phyloP scores from a whole-genome alignment of 257 asterid species.

The Ophiorrhiza pumila region DNA sequence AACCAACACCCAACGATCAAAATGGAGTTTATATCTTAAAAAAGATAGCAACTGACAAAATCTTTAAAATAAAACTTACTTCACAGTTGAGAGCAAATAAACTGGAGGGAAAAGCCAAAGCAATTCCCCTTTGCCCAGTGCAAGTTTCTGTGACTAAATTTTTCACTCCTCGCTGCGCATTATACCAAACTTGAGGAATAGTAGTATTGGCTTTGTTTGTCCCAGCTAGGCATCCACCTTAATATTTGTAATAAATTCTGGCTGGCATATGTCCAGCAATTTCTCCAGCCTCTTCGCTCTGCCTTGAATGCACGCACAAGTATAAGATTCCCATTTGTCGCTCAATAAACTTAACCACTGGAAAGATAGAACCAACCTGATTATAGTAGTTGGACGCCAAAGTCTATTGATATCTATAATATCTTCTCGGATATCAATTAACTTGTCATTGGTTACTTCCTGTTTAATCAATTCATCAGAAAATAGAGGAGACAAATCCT shows the following conservation, averaged over 20 bases:
- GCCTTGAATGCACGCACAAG: constrained; percentile 15
- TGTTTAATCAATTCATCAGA: constrained; percentile 80
- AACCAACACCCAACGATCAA: no score
- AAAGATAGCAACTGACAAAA: not conserved
- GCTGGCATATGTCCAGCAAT: constrained; percentile 83
- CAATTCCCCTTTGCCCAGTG: constrained; percentile 94
- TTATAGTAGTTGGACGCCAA: constrained; percentile 97
- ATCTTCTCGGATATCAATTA: constrained; percentile 77
- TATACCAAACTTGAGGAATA: constrained; percentile 91
- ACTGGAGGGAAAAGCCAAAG: constrained; percentile 82
- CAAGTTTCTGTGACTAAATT: constrained; percentile 88
- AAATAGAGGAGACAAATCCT: constrained; percentile 71
- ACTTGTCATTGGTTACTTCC: constrained; percentile 53
- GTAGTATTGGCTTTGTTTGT: constrained; percentile 93
- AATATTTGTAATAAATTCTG: constrained; percentile 87
- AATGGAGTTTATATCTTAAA: not conserved
- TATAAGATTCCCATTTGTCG: constrained; percentile 21
- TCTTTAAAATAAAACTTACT: constrained; percentile 32
- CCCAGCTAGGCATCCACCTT: constrained; percentile 95
- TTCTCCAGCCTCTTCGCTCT: constrained; percentile 98
- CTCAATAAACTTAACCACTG: not conserved
- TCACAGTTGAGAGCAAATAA: constrained; percentile 80
- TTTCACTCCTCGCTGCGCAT: constrained; percentile 71
- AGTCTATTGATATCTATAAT: constrained; percentile 73
- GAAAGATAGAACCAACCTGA: constrained; percentile 45